phyloP scores from a whole-genome alignment of 2,329 filamentous ascomycete genomes.

The Aureobasidium sp. region DNA sequence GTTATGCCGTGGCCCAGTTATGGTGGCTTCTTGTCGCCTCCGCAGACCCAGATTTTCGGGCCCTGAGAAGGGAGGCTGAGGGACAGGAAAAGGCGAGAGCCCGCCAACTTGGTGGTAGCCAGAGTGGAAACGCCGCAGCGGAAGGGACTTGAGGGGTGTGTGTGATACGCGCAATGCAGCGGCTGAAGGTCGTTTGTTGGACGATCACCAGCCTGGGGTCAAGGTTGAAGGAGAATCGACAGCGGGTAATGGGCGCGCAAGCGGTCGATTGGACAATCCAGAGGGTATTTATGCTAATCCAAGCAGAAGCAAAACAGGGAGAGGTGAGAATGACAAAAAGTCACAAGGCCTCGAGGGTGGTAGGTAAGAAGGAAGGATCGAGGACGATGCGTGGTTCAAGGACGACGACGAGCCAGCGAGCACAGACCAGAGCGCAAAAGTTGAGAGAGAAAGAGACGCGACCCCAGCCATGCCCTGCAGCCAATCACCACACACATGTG shows the following conservation, averaged over 20 bases:
- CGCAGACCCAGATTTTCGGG: conserved; percentile 84
- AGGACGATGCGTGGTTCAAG: neutral
- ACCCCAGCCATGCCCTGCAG: conserved; percentile 1
- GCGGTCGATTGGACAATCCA: neutral
- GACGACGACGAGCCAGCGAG: neutral
- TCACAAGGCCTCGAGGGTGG: conserved; percentile 8
- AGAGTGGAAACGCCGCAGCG: conserved; percentile 26
- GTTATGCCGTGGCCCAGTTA: conserved; percentile 53
- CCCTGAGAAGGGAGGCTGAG: conserved; percentile 83
- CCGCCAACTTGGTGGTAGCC: conserved; percentile 87
- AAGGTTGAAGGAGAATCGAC: neutral
- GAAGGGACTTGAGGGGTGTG: neutral
- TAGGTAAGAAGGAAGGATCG: conserved; percentile 4
- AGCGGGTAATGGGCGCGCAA: neutral
- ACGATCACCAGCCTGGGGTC: conserved; percentile 6
- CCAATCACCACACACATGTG: conserved; percentile 3
- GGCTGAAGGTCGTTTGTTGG: conserved; percentile 3
- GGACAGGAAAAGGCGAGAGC: conserved; percentile 62
- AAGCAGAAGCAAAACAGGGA: neutral
- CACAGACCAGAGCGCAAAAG: neutral
- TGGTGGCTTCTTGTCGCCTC: conserved; percentile 95
- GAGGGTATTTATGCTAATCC: neutral
- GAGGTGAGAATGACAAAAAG: conserved; percentile 2
- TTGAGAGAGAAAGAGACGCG: conserved; percentile 4
- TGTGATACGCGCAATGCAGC: neutral